Evolutionary conservation across 345 rosid genomes (phyloP).

Genomic region (Lumnitzera racemosa): DNA sequence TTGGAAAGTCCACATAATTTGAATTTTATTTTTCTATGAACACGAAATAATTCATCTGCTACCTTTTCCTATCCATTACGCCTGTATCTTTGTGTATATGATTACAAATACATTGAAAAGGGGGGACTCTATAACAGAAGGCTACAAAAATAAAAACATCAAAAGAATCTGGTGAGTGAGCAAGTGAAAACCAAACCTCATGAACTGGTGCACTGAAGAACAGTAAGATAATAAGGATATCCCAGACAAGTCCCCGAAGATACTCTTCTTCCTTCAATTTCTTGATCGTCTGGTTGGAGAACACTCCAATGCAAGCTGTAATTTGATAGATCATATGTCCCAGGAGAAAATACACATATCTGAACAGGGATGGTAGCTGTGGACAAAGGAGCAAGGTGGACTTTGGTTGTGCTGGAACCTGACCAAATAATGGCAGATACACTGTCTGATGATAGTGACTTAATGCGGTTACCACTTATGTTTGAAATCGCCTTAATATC

Average conservation of each 20-base stretch:
- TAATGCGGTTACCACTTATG: slow-evolving; percentile 21
- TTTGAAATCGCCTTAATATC: slow-evolving; percentile 49
- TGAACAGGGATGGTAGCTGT: slow-evolving; percentile 49
- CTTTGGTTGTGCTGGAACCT: slow-evolving; percentile 60
- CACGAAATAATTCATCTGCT: no score
- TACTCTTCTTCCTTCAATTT: slow-evolving; percentile 16
- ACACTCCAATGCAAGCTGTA: slow-evolving; percentile 72
- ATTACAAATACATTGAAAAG: no score
- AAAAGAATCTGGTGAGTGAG: no score
- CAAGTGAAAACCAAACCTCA: not conserved
- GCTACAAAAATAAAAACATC: no score
- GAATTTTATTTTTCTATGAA: no score
- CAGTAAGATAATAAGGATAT: slow-evolving; percentile 62
- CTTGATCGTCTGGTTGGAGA: slow-evolving; percentile 12
- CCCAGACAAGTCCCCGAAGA: slow-evolving; percentile 63
- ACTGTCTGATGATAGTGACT: slow-evolving; percentile 36
- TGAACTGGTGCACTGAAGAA: slow-evolving; percentile 39
- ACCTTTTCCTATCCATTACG: no score
- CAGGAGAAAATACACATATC: slow-evolving; percentile 68
- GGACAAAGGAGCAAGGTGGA: slow-evolving; percentile 50
- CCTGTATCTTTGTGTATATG: no score
- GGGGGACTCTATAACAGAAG: no score
- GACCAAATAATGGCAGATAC: slow-evolving; percentile 72
- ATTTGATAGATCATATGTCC: slow-evolving; percentile 68
- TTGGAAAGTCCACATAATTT: no score